These are phyloP conservation scores for Candida endomychidarum DNA, from an alignment of 805 yeast genomes.

Conservation along the genomic window DNA sequence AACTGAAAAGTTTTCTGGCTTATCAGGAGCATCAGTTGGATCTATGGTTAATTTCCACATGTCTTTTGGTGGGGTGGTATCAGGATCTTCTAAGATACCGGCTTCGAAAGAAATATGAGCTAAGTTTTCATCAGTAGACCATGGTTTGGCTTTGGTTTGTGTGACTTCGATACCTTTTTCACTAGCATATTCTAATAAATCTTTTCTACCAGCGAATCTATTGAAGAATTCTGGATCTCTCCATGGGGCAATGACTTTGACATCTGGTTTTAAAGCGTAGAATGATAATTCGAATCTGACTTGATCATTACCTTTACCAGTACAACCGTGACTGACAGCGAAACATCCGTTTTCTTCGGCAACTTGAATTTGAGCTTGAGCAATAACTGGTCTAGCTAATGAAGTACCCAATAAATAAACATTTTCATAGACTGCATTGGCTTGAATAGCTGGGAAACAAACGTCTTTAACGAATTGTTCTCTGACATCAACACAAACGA, in stretches of 20 bases:
- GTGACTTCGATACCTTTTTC: conserved; percentile 89
- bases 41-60: conserved; percentile 99
- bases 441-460: conserved; percentile 94
- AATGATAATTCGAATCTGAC: conserved; percentile 96
- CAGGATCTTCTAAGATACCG: conserved; percentile 98
- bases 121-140: conserved; percentile 99
- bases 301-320: conserved; percentile 99
- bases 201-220: conserved; percentile 98
- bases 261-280: conserved; percentile 98
- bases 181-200: conserved; percentile 89
- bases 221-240: conserved; percentile 93
- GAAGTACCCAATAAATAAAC: conserved; percentile 97
- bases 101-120: conserved; percentile 99
- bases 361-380: conserved; percentile 95
- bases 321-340: conserved; percentile 98
- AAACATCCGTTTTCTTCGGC: conserved; percentile 98
- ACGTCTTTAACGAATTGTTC: conserved; percentile 94
- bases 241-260: conserved; percentile 98
- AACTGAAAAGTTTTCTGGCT: conserved; percentile 85
- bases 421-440: conserved; percentile 97
- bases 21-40: conserved; percentile 91
- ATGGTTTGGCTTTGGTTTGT: conserved; percentile 98
- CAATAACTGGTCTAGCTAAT: conserved; percentile 97
- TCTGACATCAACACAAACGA: conserved; percentile 91
- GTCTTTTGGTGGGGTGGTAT: conserved; percentile 98